Base-by-base conservation (phyloP, 192 early-diverging fungal species). In the Backusella parvicylindrica region DNA sequence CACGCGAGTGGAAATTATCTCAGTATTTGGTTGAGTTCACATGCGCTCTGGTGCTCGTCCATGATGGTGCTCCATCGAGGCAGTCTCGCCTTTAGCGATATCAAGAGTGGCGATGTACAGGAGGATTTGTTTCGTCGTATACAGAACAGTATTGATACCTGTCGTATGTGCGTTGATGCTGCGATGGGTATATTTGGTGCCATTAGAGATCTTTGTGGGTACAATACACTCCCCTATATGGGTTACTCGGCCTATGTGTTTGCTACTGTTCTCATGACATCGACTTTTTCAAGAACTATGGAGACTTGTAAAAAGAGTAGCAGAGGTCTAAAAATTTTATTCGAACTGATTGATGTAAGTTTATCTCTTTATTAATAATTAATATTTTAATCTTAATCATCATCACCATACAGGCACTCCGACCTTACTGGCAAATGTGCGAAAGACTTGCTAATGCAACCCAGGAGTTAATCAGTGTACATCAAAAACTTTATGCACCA, bases 261-360 rank as follows among this genome's bases (percentile, higher is more conserved):
- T 37, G 78, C 78, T 6, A 79, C 78, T 30, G 63, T 75, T 18
- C 68, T 79, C 6, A 79, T 79, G 78, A 79, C 78, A n/a, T 65
- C 53, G 4, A 53, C 77, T 1, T 74, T 74, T 56, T 64, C 78
- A 21, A 63, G 67, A 30, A 65, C 47, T 1, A 12, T 43, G 13
- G 78, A 60, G 5, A n/a, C 40, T 9, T 73, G 63, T 66, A 67
- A 53, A 64, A 79, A 64, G 26, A 71, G 78, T 23, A 71, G 41
- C 21, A 31, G 50, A 41, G 31, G 67, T 36, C 60, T 79, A 9
- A 21, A 53, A n/a, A 69, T 75, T 0, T 38, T 79, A 23, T 73
- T 53, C n/a, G 67, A 75, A 16, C 30, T 79, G 73, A 79, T 74
- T 66, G 65, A 70, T 47, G 67, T 68, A 68, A 40, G 67, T 60